phyloP scores from a whole-genome alignment of 768 basidiomycete species.

The Hericium alpestre region DNA sequence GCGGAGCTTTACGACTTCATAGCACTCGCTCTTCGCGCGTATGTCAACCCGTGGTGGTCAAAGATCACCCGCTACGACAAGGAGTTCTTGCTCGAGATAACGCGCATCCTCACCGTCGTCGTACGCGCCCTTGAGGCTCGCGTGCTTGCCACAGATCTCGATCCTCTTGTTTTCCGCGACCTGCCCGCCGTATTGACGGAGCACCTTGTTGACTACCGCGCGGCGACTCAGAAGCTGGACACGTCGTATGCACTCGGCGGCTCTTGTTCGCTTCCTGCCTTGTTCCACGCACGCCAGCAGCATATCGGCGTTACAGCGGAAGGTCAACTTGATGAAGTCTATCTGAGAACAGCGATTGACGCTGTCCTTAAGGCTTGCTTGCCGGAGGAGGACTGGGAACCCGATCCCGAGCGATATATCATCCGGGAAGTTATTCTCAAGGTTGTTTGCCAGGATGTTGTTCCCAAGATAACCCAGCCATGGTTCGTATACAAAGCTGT shows the following conservation, averaged over 20 bases:
- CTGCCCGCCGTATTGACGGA: conserved; percentile 58
- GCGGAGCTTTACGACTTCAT: conserved; percentile 70
- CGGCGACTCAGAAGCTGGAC: conserved; percentile 46
- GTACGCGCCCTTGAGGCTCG: conserved; percentile 53
- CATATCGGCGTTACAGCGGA: conserved; percentile 70
- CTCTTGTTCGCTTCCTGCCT: conserved; percentile 45
- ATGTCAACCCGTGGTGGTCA: conserved; percentile 79
- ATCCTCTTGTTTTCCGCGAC: conserved; percentile 50
- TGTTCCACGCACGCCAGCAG: conserved; percentile 77
- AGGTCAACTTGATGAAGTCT: conserved; percentile 60
- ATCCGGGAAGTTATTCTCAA: conserved; percentile 77
- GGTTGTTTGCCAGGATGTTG: conserved; percentile 43
- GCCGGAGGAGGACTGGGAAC: conserved; percentile 66
- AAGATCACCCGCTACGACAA: conserved; percentile 77
- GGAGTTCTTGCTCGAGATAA: conserved; percentile 66
- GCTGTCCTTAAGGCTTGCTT: conserved; percentile 63
- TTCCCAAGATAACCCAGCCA: conserved; percentile 64
- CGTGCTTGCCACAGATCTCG: conserved; percentile 41
- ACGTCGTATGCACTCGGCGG: conserved; percentile 66
- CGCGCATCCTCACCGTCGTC: conserved; percentile 45
- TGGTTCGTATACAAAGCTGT: conserved; percentile 80
- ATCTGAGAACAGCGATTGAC: conserved; percentile 73
- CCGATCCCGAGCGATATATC: conserved; percentile 73
- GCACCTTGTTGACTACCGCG: conserved; percentile 72
- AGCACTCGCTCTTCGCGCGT: conserved; percentile 70